Percentiles rank a stretch among this genome's conserved stretches.
Conservation (phyloP, 805 yeast genomes). For the Myxozyma sirexii region DNA sequence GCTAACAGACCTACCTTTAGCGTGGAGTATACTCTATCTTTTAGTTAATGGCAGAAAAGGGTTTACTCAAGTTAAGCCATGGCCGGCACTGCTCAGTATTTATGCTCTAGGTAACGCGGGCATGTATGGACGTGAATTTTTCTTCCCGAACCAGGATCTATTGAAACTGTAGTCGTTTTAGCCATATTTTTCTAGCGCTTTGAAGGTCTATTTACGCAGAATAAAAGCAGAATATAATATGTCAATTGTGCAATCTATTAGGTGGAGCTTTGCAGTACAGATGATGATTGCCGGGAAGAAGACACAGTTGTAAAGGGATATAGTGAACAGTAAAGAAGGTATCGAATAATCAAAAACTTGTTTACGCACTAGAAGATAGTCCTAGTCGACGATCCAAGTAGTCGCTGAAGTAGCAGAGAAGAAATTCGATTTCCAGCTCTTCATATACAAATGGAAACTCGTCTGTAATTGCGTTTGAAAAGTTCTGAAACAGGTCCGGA, state of each 20-base stretch:
- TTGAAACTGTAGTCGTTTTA: slow-evolving; percentile 1
- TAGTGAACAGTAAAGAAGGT: no score
- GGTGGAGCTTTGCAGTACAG: no score
- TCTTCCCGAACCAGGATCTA: slow-evolving; percentile 46
- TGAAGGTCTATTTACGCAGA: no score
- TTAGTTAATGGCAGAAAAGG: slow-evolving; percentile 60
- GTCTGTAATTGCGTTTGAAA: not conserved
- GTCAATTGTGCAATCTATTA: no score
- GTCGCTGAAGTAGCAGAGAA: not conserved
- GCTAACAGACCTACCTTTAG: slow-evolving; percentile 42
- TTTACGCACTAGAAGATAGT: no score
- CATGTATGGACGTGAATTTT: slow-evolving; percentile 70
- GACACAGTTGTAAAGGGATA: no score
- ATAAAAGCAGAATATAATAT: no score
- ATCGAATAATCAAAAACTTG: no score
- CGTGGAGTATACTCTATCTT: slow-evolving; percentile 78
- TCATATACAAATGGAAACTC: not conserved
- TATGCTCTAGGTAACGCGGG: slow-evolving; percentile 65
- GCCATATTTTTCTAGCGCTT: no score
- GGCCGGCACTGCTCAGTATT: slow-evolving; percentile 57
- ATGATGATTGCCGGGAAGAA: no score
- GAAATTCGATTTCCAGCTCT: slow-evolving; percentile 4
- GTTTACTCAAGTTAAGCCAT: slow-evolving; percentile 54
- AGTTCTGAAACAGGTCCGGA: not conserved
- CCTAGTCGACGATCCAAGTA: not conserved